These are phyloP conservation scores for Juglanconis oblonga DNA, from an alignment of 2,329 filamentous ascomycete genomes.

Conservation along the genomic window DNA sequence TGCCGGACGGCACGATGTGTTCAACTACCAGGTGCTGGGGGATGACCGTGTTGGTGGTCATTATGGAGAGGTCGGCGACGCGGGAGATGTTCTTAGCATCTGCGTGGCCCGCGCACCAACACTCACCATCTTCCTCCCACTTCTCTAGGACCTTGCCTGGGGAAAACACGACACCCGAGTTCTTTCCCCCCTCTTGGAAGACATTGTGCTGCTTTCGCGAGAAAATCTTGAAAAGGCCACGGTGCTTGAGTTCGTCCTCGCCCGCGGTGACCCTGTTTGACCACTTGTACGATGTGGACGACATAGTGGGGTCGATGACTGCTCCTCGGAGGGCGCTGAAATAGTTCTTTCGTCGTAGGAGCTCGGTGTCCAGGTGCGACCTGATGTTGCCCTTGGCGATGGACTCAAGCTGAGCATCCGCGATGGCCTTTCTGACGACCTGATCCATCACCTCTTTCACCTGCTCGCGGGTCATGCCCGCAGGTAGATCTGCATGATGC, in stretches of 20 bases:
- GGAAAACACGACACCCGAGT: conserved; percentile 26
- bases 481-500: conserved; percentile 22
- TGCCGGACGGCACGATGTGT: conserved; percentile 62
- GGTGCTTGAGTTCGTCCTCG: conserved; percentile 26
- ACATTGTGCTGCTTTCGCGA: conserved; percentile 21
- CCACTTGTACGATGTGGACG: conserved; percentile 55
- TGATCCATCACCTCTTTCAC: conserved; percentile 38
- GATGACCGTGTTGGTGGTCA: conserved; percentile 55
- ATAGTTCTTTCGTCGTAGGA: conserved; percentile 67
- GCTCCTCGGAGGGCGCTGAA: conserved; percentile 67
- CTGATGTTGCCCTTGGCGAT: conserved; percentile 46
- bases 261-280: conserved; percentile 22
- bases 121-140: conserved; percentile 81
- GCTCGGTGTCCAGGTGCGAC: conserved; percentile 38
- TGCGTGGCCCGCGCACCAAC: conserved; percentile 70
- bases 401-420: conserved; percentile 44
- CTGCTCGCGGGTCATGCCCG: conserved; percentile 38
- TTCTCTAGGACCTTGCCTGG: conserved; percentile 57
- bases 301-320: conserved; percentile 54
- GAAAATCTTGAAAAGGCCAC: background rate
- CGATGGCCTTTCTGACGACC: conserved; percentile 41
- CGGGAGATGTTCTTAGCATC: conserved; percentile 42
- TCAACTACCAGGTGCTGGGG: conserved; percentile 71
- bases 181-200: conserved; percentile 23
- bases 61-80: conserved; percentile 64